Conservation (phyloP, 257 asterid species). For the Solanum appendiculatum region DNA sequence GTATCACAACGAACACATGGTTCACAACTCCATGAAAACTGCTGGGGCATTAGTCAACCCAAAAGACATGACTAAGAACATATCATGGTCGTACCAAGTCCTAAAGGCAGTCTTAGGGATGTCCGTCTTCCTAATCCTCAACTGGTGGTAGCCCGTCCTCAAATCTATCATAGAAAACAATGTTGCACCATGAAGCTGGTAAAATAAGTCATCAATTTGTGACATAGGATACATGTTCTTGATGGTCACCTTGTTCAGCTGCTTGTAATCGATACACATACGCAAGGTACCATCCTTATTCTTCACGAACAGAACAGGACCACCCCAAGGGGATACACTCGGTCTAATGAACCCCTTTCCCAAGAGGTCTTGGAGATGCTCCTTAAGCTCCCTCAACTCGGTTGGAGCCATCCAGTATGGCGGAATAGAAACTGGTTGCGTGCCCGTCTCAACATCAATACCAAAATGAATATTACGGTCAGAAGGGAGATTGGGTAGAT, state of each 20-base stretch:
- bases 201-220: not conserved
- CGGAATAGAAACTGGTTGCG: not conserved
- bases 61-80: no score
- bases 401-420: not conserved
- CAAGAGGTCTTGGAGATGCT: not conserved
- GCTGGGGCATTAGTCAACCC: no score
- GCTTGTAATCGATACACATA: not conserved
- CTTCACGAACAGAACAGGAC: not conserved
- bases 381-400: not conserved
- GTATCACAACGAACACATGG: no score
- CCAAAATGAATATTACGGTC: not conserved
- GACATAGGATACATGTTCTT: not conserved
- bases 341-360: no score
- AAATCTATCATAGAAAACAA: not conserved
- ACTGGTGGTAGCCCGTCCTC: not conserved
- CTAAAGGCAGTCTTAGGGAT: not conserved
- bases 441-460: not conserved
- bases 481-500: not conserved
- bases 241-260: no score
- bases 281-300: not conserved
- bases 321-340: no score
- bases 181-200: not conserved
- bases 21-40: no score
- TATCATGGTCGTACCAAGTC: not conserved
- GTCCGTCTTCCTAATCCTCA: not conserved